Conservation (phyloP, 208 protist species). For the Trypanosoma grayi region DNA sequence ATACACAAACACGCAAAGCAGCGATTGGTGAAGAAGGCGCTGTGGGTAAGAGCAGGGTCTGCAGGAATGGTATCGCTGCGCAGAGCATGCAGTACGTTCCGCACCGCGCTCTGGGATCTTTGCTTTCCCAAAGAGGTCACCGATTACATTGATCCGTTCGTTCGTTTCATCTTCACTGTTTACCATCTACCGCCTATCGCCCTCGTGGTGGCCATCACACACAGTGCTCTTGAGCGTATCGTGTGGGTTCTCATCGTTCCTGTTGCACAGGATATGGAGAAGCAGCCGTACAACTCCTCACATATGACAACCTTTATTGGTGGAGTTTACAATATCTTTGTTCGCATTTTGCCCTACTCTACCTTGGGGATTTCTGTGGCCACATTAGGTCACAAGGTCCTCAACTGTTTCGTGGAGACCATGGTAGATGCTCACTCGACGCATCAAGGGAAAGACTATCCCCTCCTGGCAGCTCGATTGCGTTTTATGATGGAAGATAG, state of each 20-base stretch:
- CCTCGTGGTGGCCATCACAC: slow-evolving; percentile 65
- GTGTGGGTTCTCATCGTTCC: slow-evolving; percentile 85
- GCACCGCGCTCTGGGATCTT: slow-evolving; percentile 50
- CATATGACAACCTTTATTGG: slow-evolving; percentile 46
- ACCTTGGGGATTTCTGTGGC: slow-evolving; percentile 56
- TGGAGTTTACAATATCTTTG: slow-evolving; percentile 55
- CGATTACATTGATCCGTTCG: slow-evolving; percentile 60
- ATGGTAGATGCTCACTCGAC: slow-evolving; percentile 74
- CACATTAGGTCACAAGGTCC: slow-evolving; percentile 69
- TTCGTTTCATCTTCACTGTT: slow-evolving; percentile 64
- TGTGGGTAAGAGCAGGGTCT: too few species aligned
- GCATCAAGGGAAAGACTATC: slow-evolving; percentile 70
- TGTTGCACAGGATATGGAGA: slow-evolving; percentile 77
- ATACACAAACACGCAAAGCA: too few species aligned
- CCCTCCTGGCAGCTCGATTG: slow-evolving; percentile 51
- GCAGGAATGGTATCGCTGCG: neutral
- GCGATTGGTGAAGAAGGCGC: too few species aligned
- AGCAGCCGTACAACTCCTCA: slow-evolving; percentile 56
- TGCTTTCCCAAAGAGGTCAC: slow-evolving; percentile 75
- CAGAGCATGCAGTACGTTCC: slow-evolving; percentile 18
- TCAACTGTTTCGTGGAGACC: slow-evolving; percentile 68
- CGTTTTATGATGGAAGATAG: slow-evolving; percentile 57
- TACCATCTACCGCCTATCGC: slow-evolving; percentile 76
- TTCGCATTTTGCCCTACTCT: slow-evolving; percentile 60
- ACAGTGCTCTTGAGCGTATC: slow-evolving; percentile 77